Evolutionary conservation across 73 alveolate genomes (phyloP), one percentile per base, ranked within the genome.

Genomic region (Tetrahymena malaccensis): DNA sequence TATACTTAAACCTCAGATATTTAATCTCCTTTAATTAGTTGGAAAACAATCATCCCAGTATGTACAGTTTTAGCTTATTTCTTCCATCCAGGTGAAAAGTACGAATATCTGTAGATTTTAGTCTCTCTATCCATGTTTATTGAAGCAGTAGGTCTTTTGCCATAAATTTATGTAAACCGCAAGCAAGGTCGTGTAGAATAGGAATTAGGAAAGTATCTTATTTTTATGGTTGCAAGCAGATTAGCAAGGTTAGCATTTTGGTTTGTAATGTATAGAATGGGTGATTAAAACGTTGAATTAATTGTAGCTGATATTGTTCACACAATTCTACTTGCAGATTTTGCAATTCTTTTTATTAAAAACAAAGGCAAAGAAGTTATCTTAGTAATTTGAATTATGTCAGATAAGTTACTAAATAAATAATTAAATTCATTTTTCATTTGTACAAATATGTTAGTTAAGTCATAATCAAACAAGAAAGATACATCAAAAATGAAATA

Each of bases 271-370:
- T 95, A 95, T 57, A 34, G 93, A 38, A 56, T 34, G 27, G 95
- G 97, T 7, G 97, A 95, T 34, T 85, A 89, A 93, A 85, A 85
- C 35, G 70, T 89, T 40, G 93, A 89, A 85, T 95, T 95, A 34
- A 95, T 95, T 25, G 35, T 95, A n/a, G 97, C 95, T 85, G 97
- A 95, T 95, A 93, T 95, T 33, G 34, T 95, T 25, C 95, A 95
- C 34, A 95, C 95, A 7, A 25, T 95, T 31, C 83, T 95, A 0
- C 93, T 95, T 85, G 95, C 89, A 31, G 95, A 89, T 85, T 35
- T 95, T 12, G 85, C 94, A 55, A 55, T 85, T 85, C 33, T 95
- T 19, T 55, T 94, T 94, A 70, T 95, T 43, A 55, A 31, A 34
- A 85, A 95, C 31, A 95, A 89, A 89, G 55, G 94, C 44, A 27